Base-by-base conservation (phyloP, 495 filamentous ascomycete genomes). In the Penicillium atrosanguineum region DNA sequence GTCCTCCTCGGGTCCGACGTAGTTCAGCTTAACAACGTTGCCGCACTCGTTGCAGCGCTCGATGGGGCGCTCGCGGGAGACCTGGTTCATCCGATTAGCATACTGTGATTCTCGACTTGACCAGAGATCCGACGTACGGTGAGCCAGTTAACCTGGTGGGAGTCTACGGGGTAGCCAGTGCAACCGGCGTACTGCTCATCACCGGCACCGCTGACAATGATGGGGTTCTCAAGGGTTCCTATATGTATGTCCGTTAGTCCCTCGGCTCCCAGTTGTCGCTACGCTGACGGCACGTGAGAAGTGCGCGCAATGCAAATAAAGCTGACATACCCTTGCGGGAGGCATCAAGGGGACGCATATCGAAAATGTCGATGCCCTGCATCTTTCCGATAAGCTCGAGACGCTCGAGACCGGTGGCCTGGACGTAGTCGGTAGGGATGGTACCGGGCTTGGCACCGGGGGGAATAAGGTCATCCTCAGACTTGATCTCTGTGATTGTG, bases 361-460 rank as follows among this genome's bases (percentile, higher is more conserved):
- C 95, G 76, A 97, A 99, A 68, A 97, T 80, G 72, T 99, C 94
- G 57, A 99, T 80, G 60, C 94, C 90, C 79, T 97, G 89, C 87
- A 97, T 96, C 83, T 99, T 99, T 73, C 94, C 94, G 74, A 97
- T 78, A 63, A 99, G 92, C 74, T 99, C 94, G 64, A 99, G 83
- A 77, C 94, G 93, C 80, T 99, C 94, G 46, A 99, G 80, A 83
- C 94, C 94, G 58, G 94, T 97, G 41, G 93, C 78, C 72, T 99
- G 94, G 65, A 96, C 89, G 68, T 92, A 68, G 73, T 99, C 94
- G 77, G 89, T 90, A 54, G 94, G 90, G 59, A 99, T 79, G 70
- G 87, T 89, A 59, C 93, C 94, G 56, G 85, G 74, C 48, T 78
- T 73, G 63, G 87, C 90, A 73, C 94, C 94, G 39, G 91, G 89